Evolutionary conservation across 768 basidiomycete species (phyloP).

Genomic region (Xerocomellus intermedius): DNA sequence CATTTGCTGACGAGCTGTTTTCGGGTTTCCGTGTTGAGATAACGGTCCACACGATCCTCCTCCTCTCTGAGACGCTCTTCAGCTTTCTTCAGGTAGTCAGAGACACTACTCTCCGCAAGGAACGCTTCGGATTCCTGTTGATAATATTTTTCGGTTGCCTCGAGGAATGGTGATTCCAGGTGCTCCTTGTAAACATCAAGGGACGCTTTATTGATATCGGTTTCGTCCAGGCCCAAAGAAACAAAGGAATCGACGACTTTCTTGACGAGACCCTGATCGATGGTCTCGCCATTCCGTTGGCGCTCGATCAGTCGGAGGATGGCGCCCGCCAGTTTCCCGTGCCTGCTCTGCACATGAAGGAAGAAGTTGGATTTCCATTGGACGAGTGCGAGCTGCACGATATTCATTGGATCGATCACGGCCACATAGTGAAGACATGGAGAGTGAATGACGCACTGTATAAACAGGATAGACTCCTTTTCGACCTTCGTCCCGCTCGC

Average conservation of each 20-base stretch:
- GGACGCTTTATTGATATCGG: conserved; percentile 88
- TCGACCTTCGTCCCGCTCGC: conserved; percentile 95
- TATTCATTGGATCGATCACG: conserved; percentile 1
- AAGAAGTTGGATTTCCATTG: conserved; percentile 96
- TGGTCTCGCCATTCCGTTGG: conserved; percentile 91
- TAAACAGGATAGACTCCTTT: conserved; percentile 95
- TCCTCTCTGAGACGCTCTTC: conserved; percentile 92
- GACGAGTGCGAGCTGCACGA: conserved; percentile 78
- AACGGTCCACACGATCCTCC: conserved; percentile 92
- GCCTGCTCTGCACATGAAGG: conserved; percentile 77
- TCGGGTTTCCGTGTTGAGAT: conserved; percentile 85
- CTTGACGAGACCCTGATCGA: conserved; percentile 91
- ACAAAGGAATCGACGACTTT: conserved; percentile 95
- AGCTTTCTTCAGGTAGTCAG: conserved; percentile 94
- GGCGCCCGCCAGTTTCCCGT: conserved; percentile 81
- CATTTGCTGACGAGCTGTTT: conserved; percentile 79
- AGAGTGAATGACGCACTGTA: conserved; percentile 58
- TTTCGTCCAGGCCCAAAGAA: conserved; percentile 90
- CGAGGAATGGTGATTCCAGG: conserved; percentile 87
- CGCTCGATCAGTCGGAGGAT: conserved; percentile 88
- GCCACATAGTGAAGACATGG: neutral
- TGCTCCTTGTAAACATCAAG: conserved; percentile 92
- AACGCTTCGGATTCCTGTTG: conserved; percentile 88
- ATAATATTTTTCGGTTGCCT: conserved; percentile 89
- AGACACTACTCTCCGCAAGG: conserved; percentile 83